A percentile compares a stretch with the other conserved stretches of the same genome.
These are phyloP conservation scores for Lepiota venenata DNA, from an alignment of 768 basidiomycete species.

Conservation along the genomic window DNA sequence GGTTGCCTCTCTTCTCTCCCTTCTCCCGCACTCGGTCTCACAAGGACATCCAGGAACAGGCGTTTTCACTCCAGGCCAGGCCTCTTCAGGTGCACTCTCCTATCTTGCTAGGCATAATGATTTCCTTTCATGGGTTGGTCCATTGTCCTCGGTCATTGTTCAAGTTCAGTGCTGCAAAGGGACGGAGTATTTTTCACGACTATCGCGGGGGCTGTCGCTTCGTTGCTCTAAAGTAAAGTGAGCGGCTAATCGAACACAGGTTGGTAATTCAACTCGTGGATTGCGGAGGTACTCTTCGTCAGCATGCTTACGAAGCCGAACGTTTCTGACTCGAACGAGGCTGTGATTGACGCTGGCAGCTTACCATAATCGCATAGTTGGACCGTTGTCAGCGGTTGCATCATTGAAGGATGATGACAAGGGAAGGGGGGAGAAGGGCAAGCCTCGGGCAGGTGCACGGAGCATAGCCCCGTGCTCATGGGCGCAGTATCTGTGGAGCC, in stretches of 20 bases:
- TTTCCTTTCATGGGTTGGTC: no score
- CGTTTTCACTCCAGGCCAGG: background rate
- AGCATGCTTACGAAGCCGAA: background rate
- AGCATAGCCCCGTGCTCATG: background rate
- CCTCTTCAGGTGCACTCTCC: no score
- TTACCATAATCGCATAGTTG: background rate
- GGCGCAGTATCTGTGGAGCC: no score
- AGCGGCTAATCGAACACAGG: background rate
- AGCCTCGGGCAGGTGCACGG: no score
- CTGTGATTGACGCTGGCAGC: background rate
- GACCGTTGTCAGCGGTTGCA: slow-evolving; percentile 2
- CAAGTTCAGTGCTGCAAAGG: background rate
- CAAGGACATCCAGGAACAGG: background rate
- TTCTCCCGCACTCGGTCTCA: no score
- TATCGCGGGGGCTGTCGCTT: background rate
- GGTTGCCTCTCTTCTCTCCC: background rate
- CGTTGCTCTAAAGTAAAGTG: no score
- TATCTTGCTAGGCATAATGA: no score
- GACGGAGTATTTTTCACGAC: background rate
- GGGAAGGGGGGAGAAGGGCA: background rate
- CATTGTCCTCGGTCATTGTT: no score
- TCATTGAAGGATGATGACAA: background rate
- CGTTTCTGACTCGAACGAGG: background rate
- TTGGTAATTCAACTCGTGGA: background rate
- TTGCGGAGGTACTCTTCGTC: background rate